These are phyloP conservation scores for Chrysoporthe cubensis DNA, from an alignment of 2,329 filamentous ascomycete species.

Conservation along the genomic window DNA sequence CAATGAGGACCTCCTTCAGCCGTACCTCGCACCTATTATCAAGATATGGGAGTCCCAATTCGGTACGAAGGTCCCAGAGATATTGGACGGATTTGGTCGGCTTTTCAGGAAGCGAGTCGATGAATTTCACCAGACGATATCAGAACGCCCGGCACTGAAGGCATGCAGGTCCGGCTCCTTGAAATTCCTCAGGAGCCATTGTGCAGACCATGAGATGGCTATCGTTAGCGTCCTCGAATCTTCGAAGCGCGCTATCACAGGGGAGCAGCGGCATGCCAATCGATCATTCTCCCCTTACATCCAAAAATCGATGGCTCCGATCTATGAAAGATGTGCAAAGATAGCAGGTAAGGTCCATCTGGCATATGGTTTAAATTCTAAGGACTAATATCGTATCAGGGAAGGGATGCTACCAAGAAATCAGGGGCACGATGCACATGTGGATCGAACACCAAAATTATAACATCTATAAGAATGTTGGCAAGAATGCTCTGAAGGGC, in stretches of 20 bases:
- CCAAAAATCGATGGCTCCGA: slow-evolving; percentile 1
- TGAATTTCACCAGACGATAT: slow-evolving; percentile 11
- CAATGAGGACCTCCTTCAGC: slow-evolving; percentile 23
- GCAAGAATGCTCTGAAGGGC: not conserved
- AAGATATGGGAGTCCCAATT: slow-evolving; percentile 16
- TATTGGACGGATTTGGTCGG: not conserved
- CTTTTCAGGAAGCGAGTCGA: not conserved
- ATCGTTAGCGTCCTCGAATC: not conserved
- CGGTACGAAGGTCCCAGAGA: not conserved
- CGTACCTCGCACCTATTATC: slow-evolving; percentile 13
- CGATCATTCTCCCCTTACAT: slow-evolving; percentile 5
- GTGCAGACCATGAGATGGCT: not conserved
- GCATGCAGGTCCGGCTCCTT: not conserved
- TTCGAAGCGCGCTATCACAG: slow-evolving; percentile 3
- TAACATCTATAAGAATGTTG: not conserved
- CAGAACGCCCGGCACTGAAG: slow-evolving; percentile 10
- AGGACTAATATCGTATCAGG: slow-evolving; percentile 1
- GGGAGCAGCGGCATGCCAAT: slow-evolving; percentile 12
- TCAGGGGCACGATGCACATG: not conserved
- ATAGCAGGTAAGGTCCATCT: not conserved
- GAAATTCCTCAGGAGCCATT: not conserved
- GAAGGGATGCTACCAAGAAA: not conserved
- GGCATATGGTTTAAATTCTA: no score
- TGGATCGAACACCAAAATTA: not conserved
- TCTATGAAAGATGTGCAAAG: not conserved